Conservation (phyloP, 2,329 filamentous ascomycete genomes). For the Seiridium cupressi region DNA sequence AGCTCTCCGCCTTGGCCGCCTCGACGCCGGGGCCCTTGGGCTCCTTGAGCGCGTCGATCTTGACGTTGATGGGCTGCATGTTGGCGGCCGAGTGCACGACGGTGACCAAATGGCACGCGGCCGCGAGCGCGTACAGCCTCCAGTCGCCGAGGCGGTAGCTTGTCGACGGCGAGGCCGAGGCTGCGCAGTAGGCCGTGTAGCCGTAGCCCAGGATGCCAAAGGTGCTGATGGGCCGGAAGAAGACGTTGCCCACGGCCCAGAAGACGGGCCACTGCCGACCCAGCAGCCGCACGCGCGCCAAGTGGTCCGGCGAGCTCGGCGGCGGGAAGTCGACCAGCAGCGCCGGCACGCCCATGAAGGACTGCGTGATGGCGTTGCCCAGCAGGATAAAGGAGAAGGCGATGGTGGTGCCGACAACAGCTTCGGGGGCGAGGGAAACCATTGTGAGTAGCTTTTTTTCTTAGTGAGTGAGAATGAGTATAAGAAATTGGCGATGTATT, state of each 20-base stretch:
- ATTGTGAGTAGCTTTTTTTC: slow-evolving; percentile 8
- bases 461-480: not conserved
- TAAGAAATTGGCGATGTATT: not conserved
- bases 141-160: slow-evolving; percentile 34
- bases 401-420: slow-evolving; percentile 42
- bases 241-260: slow-evolving; percentile 48
- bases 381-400: slow-evolving; percentile 47
- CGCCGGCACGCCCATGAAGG: slow-evolving; percentile 48
- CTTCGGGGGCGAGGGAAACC: slow-evolving; percentile 19
- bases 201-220: slow-evolving; percentile 46
- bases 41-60: slow-evolving; percentile 38
- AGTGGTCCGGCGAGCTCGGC: slow-evolving; percentile 36
- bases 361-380: slow-evolving; percentile 51
- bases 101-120: slow-evolving; percentile 41
- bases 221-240: slow-evolving; percentile 50
- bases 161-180: not conserved
- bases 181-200: slow-evolving; percentile 34
- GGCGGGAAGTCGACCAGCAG: slow-evolving; percentile 44
- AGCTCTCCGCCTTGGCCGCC: slow-evolving; percentile 26
- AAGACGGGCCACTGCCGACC: slow-evolving; percentile 48
- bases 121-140: slow-evolving; percentile 39
- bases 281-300: slow-evolving; percentile 39
- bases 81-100: slow-evolving; percentile 48
- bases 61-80: slow-evolving; percentile 49
- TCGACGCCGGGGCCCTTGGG: slow-evolving; percentile 19